These are phyloP conservation scores for Malassezia vespertilionis DNA, from an alignment of 1,284 basidiomycete genomes.

Conservation along the genomic window DNA sequence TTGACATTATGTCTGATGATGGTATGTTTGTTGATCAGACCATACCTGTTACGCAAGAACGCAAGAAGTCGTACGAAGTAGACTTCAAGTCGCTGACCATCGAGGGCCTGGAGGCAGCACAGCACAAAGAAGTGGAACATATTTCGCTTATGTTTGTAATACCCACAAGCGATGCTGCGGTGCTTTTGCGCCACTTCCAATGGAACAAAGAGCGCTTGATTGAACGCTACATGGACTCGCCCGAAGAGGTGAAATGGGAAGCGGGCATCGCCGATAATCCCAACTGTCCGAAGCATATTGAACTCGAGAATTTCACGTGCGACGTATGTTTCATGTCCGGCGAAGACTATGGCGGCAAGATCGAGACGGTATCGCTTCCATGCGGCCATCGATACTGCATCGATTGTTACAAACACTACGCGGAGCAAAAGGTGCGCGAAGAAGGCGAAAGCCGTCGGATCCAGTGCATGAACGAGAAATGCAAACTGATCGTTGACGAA, in stretches of 20 bases:
- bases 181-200: slow-evolving; percentile 70
- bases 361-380: slow-evolving; percentile 36
- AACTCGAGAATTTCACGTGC: slow-evolving; percentile 33
- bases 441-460: slow-evolving; percentile 74
- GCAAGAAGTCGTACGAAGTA: slow-evolving; percentile 36
- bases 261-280: slow-evolving; percentile 38
- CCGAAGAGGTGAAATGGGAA: slow-evolving; percentile 36
- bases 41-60: slow-evolving; percentile 14
- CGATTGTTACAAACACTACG: slow-evolving; percentile 76
- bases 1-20: slow-evolving; percentile 11
- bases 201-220: slow-evolving; percentile 93
- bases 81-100: slow-evolving; percentile 34
- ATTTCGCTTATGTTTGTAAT: slow-evolving; percentile 46
- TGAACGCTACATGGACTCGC: slow-evolving; percentile 46
- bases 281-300: slow-evolving; percentile 17
- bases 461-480: slow-evolving; percentile 86
- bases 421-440: slow-evolving; percentile 71
- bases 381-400: slow-evolving; percentile 44
- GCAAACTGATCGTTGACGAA: slow-evolving; percentile 59
- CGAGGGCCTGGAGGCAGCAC: slow-evolving; percentile 26
- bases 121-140: slow-evolving; percentile 40
- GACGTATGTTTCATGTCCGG: slow-evolving; percentile 37
- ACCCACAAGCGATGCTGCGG: slow-evolving; percentile 54
- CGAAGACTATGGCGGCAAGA: slow-evolving; percentile 27
- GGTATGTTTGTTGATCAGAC: slow-evolving; percentile 7